A percentile compares a stretch with the other conserved stretches of the same genome.
Conservation (phyloP, 2,329 filamentous ascomycete species). For the Diaporthe longicolla region DNA sequence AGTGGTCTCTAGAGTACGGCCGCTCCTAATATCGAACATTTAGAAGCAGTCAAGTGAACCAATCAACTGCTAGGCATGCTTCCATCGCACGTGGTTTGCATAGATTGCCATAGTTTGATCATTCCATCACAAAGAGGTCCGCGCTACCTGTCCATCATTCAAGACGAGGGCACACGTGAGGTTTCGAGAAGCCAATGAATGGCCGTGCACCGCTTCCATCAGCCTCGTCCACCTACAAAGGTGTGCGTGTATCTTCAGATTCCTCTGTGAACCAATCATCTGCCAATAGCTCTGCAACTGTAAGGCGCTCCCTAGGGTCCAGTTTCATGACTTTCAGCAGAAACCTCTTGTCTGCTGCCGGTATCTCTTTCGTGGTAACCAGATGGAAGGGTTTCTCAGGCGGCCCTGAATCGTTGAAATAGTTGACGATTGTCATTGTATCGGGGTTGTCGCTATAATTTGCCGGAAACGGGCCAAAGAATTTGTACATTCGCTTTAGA, state of each 20-base stretch:
- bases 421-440: conserved; percentile 7
- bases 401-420: conserved; percentile 2
- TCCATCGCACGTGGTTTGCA: too few species aligned
- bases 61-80: too few species aligned
- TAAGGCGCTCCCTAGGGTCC: conserved; percentile 48
- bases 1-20: too few species aligned
- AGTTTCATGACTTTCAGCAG: conserved; percentile 48
- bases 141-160: too few species aligned
- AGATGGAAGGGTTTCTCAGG: conserved; percentile 43
- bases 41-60: too few species aligned
- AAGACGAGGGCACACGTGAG: too few species aligned
- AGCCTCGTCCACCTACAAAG: background rate
- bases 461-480: conserved; percentile 10
- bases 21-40: too few species aligned
- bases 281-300: conserved; percentile 45
- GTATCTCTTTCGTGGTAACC: conserved; percentile 43
- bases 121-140: too few species aligned
- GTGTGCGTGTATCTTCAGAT: conserved; percentile 15
- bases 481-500: conserved; percentile 47
- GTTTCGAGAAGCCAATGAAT: background rate
- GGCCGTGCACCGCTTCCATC: background rate
- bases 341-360: conserved; percentile 46
- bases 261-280: conserved; percentile 48
- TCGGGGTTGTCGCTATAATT: background rate
- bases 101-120: too few species aligned